Conservation (phyloP, 2,329 filamentous ascomycete species). For the Exophiala phaeomuriformis region DNA sequence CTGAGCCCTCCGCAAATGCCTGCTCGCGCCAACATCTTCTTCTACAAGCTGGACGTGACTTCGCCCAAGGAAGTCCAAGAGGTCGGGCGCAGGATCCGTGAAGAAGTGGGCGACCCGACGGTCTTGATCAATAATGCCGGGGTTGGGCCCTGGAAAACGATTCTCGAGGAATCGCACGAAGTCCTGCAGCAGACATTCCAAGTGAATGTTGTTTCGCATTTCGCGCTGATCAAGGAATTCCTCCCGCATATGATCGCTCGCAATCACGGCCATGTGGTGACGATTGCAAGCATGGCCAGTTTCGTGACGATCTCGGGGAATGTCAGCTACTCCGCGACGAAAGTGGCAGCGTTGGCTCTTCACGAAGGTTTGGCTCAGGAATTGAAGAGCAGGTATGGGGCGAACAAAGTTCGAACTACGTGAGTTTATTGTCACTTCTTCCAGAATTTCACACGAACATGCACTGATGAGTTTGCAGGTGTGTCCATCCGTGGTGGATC, state of each 20-base stretch:
- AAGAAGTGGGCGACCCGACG: neutral
- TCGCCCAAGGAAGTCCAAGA: neutral
- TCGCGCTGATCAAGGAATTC: neutral
- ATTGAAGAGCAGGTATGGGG: neutral
- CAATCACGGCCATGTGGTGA: neutral
- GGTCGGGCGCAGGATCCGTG: neutral
- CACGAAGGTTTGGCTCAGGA: neutral
- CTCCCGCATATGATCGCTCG: neutral
- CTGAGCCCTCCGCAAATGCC: neutral
- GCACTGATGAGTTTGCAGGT: neutral
- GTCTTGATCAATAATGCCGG: neutral
- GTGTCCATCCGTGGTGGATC: conserved; percentile 41
- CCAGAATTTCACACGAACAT: neutral
- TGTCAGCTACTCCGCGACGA: neutral
- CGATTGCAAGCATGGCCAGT: neutral
- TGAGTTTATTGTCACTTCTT: too few species aligned
- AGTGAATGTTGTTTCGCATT: neutral
- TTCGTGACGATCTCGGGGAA: neutral
- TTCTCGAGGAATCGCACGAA: neutral
- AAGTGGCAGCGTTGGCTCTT: neutral
- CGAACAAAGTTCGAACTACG: too few species aligned
- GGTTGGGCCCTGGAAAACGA: neutral
- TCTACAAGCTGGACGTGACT: neutral
- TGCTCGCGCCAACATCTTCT: neutral
- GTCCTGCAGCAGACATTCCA: neutral